Evolutionary conservation across 1,284 basidiomycete species (phyloP).

Genomic region (Marasmius tenuissimus): DNA sequence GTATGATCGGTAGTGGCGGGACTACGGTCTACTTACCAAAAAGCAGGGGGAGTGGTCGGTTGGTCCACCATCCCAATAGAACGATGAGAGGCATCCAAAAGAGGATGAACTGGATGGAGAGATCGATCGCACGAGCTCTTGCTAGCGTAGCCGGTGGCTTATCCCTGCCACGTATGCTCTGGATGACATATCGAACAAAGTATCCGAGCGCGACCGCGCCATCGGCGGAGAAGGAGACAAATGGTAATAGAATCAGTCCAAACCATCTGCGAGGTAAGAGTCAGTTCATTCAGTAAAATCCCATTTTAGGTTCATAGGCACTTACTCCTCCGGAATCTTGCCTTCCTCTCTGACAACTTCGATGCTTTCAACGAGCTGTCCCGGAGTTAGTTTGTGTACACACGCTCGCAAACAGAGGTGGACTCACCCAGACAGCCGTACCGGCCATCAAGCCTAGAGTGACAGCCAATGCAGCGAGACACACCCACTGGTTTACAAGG

Average conservation of each 20-base stretch:
- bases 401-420: neutral
- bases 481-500: slow-evolving; percentile 41
- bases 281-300: neutral
- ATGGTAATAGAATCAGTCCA: slow-evolving; percentile 43
- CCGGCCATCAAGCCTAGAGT: slow-evolving; percentile 41
- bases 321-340: slow-evolving; percentile 32
- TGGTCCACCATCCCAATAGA: slow-evolving; percentile 8
- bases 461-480: slow-evolving; percentile 33
- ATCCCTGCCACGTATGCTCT: slow-evolving; percentile 6
- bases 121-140: slow-evolving; percentile 19
- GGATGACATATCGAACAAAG: slow-evolving; percentile 15
- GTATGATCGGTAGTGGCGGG: no score
- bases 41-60: slow-evolving; percentile 22
- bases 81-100: slow-evolving; percentile 13
- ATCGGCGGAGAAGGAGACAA: slow-evolving; percentile 49
- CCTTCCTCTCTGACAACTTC: slow-evolving; percentile 33
- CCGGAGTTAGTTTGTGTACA: neutral
- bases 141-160: slow-evolving; percentile 28
- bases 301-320: slow-evolving; percentile 17
- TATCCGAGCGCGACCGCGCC: slow-evolving; percentile 33
- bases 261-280: slow-evolving; percentile 35
- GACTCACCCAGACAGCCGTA: slow-evolving; percentile 46
- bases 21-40: slow-evolving; percentile 32
- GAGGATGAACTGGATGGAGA: slow-evolving; percentile 12
- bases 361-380: slow-evolving; percentile 43